These are phyloP conservation scores for Neophaeococcomyces mojaviensis DNA, from an alignment of 2,329 filamentous ascomycete genomes.

Conservation along the genomic window DNA sequence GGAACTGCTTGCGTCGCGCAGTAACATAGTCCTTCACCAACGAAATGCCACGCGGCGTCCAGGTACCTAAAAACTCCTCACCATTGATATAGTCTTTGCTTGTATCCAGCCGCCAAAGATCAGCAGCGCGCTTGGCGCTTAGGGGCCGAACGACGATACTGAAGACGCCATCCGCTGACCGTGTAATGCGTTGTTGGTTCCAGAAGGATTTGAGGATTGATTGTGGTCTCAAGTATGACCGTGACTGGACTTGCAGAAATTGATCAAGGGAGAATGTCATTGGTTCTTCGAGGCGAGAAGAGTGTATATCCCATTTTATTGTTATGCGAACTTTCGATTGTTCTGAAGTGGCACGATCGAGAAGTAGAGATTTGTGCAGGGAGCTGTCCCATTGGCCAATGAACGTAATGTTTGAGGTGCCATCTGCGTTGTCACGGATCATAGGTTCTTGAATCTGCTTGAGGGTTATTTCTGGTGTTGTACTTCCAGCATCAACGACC, in stretches of 20 bases:
- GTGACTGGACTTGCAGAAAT: constrained; percentile 73
- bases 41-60: constrained; percentile 84
- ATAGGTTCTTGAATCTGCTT: constrained; percentile 70
- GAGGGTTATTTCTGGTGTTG: constrained; percentile 66
- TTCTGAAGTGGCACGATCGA: constrained; percentile 90
- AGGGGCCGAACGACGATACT: constrained; percentile 78
- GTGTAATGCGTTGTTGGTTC: constrained; percentile 76
- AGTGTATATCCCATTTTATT: constrained; percentile 77
- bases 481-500: constrained; percentile 66
- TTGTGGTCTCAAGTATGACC: constrained; percentile 75
- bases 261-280: constrained; percentile 80
- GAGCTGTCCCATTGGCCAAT: constrained; percentile 97
- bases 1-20: constrained; percentile 63
- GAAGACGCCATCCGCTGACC: constrained; percentile 79
- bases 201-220: constrained; percentile 83
- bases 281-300: constrained; percentile 73
- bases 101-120: constrained; percentile 94
- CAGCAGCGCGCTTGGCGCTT: constrained; percentile 82
- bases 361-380: constrained; percentile 78
- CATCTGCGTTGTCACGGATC: constrained; percentile 80
- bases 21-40: constrained; percentile 81
- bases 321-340: constrained; percentile 86
- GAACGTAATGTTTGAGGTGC: constrained; percentile 77
- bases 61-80: constrained; percentile 75
- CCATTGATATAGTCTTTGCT: constrained; percentile 94